Base-by-base conservation (phyloP, 1,139 yeast species). In the Yamadazyma atmosphaerica region DNA sequence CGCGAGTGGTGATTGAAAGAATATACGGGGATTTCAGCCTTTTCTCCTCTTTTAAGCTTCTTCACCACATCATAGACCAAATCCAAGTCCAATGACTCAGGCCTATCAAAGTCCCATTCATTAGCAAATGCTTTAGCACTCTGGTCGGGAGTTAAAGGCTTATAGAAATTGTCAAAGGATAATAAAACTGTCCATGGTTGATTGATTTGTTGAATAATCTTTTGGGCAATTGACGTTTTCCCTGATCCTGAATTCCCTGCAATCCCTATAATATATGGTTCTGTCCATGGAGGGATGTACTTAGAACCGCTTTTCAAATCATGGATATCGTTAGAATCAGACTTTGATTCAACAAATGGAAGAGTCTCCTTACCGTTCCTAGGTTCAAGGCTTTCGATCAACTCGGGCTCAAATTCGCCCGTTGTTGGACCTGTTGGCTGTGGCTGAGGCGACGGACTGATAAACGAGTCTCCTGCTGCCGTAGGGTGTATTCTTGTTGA, bases 171-270 rank as follows among this genome's bases (percentile, higher is more conserved):
- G 58, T 92, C 98, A 66, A 89, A 75, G 2, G 96, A 86, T 27
- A 92, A 61, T 42, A 92, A 68, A n/a, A 92, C 90, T 0, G 98
- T 88, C 97, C 98, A 90, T 1, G 98, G 98, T 41, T 88, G 89
- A 63, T 88, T 77, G 50, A 90, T 75, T 44, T 82, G 81, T 41
- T 83, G 79, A 42, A 90, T 87, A 49, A 92, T 84, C 46, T 80
- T 77, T 35, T 88, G 83, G 0, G 98, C 94, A 18, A 92, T 86
- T 22, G 96, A 85, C 0, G 98, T 92, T 58, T 92, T 92, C 2
- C 98, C 98, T 0, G 96, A 86, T 1, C 98, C 98, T 16, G 95
- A 85, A 40, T 86, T 81, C 1, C 98, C 98, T 0, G 97, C 97
- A 14, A 92, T 79, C 5, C 97, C 98, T 46, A 92, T 90, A 36